Evolutionary conservation across 805 yeast species (phyloP), one percentile per base, ranked within the genome.

Genomic region (Limtongozyma cylindracea): DNA sequence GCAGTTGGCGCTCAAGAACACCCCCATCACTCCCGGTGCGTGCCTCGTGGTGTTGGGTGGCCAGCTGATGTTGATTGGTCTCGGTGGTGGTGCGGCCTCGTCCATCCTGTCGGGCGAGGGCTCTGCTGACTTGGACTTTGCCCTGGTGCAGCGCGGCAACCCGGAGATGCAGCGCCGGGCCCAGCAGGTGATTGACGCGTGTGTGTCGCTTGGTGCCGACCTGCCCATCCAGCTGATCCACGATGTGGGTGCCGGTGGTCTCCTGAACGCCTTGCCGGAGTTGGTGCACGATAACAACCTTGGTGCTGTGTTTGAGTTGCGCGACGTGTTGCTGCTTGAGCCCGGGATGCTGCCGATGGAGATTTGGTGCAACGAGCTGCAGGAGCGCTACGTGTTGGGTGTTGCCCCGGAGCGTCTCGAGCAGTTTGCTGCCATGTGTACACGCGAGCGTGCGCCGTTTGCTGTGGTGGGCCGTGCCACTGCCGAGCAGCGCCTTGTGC

Each of bases 31-130:
- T 3, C 91, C 96, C 14, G 94, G 94, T 13, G 66, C 95, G 10
- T 65, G 70, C 24, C 58, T 88, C 30, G 76, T 88, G 38, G 98
- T 88, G 15, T 61, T 88, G 21, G 99, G 99, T 42, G 99, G 99
- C 27, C 93, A 82, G 36, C 76, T 78, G 11, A 84, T 88, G 96
- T 61, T 88, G 36, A 88, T 88, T 47, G 99, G 99, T 38, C 61
- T 88, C 26, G 99, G 99, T 41, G 99, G 99, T 38, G 99, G 99
- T 50, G 99, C 99, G 19, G 98, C 98, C 5, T 88, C 98, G 3
- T 76, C 93, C 9, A 66, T 82, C 22, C 66, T 92, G n/a, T 74
- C 93, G 12, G 94, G 95, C 35, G 94, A 77, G 43, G 94, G 88
- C 23, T 74, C 92, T 19, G 96, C 91, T 15, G 92, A 71, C 31